These are phyloP conservation scores for Penicillium verrucosum DNA, from an alignment of 2,329 filamentous ascomycete genomes.

Conservation along the genomic window DNA sequence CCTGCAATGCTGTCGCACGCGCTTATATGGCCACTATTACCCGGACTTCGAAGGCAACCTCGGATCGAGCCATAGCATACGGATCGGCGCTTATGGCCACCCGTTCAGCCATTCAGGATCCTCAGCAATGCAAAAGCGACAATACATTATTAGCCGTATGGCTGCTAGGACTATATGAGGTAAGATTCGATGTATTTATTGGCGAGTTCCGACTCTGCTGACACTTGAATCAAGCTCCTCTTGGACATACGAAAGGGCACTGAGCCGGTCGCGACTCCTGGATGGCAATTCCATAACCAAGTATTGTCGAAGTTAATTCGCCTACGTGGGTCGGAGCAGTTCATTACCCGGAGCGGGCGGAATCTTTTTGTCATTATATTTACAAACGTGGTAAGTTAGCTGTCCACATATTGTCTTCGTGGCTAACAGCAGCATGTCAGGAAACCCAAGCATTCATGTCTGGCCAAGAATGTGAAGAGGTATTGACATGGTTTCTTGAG, in stretches of 20 bases:
- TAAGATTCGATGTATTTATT: neutral
- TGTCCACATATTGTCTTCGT: neutral
- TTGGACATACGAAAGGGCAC: neutral
- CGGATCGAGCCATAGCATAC: neutral
- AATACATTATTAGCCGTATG: neutral
- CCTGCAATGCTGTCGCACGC: neutral
- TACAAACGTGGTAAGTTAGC: neutral
- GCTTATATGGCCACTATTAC: neutral
- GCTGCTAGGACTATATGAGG: neutral
- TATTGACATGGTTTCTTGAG: neutral
- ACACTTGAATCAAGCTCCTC: neutral
- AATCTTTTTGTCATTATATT: neutral
- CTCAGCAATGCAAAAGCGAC: neutral
- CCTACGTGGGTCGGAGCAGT: neutral
- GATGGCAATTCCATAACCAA: neutral
- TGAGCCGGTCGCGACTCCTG: neutral
- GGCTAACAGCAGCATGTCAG: neutral
- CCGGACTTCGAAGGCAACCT: neutral
- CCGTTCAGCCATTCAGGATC: neutral
- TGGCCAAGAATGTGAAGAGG: neutral
- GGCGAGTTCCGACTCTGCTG: neutral
- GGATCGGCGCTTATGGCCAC: neutral
- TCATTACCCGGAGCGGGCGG: neutral
- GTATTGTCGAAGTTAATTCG: neutral
- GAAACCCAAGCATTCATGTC: neutral